Base-by-base conservation (phyloP, 2,329 filamentous ascomycete species). In the Shiraia bambusicola region DNA sequence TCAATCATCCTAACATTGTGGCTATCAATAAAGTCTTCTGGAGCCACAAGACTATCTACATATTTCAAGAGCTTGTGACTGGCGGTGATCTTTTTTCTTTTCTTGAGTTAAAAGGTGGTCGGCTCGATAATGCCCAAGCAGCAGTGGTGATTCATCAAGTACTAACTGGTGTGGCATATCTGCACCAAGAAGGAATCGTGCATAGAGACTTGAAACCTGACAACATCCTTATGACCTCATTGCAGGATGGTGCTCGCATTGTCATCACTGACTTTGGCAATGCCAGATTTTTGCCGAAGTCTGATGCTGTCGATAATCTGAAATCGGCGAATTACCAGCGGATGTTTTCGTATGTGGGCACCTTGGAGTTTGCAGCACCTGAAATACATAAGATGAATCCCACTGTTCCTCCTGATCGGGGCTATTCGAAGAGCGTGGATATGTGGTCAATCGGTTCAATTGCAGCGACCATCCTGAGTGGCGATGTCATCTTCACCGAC, bases 181-280 rank as follows among this genome's bases (percentile, higher is more conserved):
- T 84, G 1, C 81, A 84, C 56, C 61, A 68, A 3, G 67, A 71
- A 6, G 66, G 73, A 28, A 77, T 84, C 30, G 79, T 79, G 4
- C 81, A 84, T 58, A 72, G 81, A 24, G 81, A 84, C 53, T 69
- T 84, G 34, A 84, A 84, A 53, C 80, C 80, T 0, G 81, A 84
- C 37, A 84, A 84, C 50, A 76, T 84, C 7, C 69, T 84, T 22
- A 73, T 84, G 72, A 77, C 77, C 1, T 79, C 76, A 1, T 69
- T 76, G 37, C 66, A 70, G 11, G 65, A 69, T 30, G 74, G 75
- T 3, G 71, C 72, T 15, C 72, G 81, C 15, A 69, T 83, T 6
- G 71, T 84, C 1, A 67, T 84, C 29, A 80, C 79, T 1, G 81
- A 84, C 57, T 84, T 84, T 54, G 81, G 81, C 7, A 75, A 76